Evolutionary conservation across 768 basidiomycete genomes (phyloP).

Genomic region (Lentinula lateritia): DNA sequence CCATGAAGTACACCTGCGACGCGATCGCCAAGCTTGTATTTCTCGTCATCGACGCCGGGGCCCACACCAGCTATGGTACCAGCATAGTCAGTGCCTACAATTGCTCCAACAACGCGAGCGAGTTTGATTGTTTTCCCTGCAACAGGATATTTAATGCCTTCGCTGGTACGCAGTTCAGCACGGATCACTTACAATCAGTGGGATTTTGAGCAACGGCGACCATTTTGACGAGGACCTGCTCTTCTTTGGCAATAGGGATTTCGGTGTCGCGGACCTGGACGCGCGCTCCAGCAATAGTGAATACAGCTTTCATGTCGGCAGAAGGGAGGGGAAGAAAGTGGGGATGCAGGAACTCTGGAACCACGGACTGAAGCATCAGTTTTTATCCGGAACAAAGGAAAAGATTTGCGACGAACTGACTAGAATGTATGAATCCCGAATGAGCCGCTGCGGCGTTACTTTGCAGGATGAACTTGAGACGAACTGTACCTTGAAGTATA

Average conservation of each 20-base stretch:
- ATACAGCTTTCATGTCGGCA: not conserved
- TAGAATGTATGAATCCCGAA: too few species aligned
- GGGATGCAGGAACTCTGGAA: not conserved
- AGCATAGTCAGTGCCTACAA: conserved; percentile 8
- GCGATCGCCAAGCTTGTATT: conserved; percentile 3
- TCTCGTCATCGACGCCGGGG: not conserved
- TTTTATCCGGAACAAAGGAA: too few species aligned
- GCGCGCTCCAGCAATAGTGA: not conserved
- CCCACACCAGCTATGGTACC: conserved; percentile 7
- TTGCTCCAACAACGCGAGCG: conserved; percentile 1
- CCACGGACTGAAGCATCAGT: too few species aligned
- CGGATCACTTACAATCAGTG: conserved; percentile 4
- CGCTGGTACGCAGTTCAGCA: not conserved
- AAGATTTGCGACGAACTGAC: too few species aligned
- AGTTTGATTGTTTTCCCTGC: conserved; percentile 3
- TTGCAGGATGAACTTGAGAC: too few species aligned
- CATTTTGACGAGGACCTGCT: conserved; percentile 12
- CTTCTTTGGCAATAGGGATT: conserved; percentile 8
- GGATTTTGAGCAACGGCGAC: conserved; percentile 13
- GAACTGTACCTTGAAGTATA: too few species aligned
- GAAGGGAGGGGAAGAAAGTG: not conserved
- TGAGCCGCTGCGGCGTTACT: too few species aligned
- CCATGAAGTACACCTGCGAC: conserved; percentile 10
- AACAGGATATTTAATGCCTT: not conserved
- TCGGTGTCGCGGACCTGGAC: not conserved